A percentile compares a stretch with the other conserved stretches of the same genome.
Evolutionary conservation across 768 basidiomycete genomes (phyloP).

Genomic region (Lentinula detonsa): DNA sequence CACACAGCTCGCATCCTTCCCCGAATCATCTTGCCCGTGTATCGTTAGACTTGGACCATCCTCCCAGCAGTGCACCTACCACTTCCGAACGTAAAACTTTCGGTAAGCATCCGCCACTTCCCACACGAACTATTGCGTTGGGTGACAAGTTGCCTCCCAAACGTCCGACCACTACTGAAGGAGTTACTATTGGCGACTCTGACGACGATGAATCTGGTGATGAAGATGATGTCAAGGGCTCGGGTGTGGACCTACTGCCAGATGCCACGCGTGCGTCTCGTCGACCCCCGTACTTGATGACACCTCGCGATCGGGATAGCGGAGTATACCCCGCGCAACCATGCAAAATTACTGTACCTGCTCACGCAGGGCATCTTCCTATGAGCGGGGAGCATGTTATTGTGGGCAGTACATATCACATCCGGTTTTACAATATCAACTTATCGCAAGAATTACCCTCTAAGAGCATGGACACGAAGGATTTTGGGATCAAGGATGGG

Average conservation of each 20-base stretch:
- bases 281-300: conserved; percentile 30
- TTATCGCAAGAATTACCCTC: conserved; percentile 36
- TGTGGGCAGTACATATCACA: conserved; percentile 49
- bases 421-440: conserved; percentile 62
- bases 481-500: conserved; percentile 57
- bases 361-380: conserved; percentile 48
- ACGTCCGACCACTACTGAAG: conserved; percentile 11
- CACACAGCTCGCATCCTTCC: conserved; percentile 18
- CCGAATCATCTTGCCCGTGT: background rate
- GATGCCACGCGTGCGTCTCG: conserved; percentile 68
- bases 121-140: conserved; percentile 63
- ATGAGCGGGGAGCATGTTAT: conserved; percentile 50
- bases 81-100: conserved; percentile 32
- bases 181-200: conserved; percentile 43
- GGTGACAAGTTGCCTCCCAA: conserved; percentile 58
- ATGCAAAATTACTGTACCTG: conserved; percentile 47
- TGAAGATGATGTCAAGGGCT: conserved; percentile 11
- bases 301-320: background rate
- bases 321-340: background rate
- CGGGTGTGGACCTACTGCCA: conserved; percentile 24
- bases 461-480: conserved; percentile 53
- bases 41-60: conserved; percentile 13
- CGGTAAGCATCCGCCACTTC: conserved; percentile 59
- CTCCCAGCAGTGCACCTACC: conserved; percentile 20
- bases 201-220: conserved; percentile 55